Base-by-base conservation (phyloP, 352 stramenopile genomes). In the Pythium dissimile region DNA sequence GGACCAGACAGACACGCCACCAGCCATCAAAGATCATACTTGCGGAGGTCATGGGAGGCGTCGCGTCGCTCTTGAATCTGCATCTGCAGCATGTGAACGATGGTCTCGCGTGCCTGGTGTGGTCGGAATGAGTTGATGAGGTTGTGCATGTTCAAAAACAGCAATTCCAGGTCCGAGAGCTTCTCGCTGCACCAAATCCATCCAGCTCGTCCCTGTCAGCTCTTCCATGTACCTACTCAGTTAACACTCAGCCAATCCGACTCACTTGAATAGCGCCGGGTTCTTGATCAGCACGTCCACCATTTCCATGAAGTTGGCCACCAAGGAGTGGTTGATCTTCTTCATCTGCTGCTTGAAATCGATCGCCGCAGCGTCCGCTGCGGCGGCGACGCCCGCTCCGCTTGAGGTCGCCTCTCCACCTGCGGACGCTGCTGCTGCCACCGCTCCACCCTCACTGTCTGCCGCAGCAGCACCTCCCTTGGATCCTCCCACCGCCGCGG, bases 141-240 rank as follows among this genome's bases (percentile, higher is more conserved):
- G 66, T 94, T 94, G 78, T 94, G 85, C 82, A 94, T 86, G 67
- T 94, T 94, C 50, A 94, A 70, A 54, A 94, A 92, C 24, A 94
- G 75, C 58, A 88, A 74, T 68, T 94, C 85, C 18, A 94, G 62
- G 49, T 94, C 85, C 65, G 89, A 72, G 48, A 94, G 70, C 67
- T 94, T 94, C 44, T 84, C 77, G 64, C 84, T 94, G 26, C 26
- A 26, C 37, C 15, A 24, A 0, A 38, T 12, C 31, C 42, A 32
- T 49, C 42, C 26, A 34, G 15, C 20, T 12, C 8, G 61, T 35
- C 16, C 26, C 23, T 10, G 21, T 43, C 45, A 55, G 28, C 7
- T 35, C 21, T 32, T 30, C 45, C 9, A 5, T 41, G 24, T 16
- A 28, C 4, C 16, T 15, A 54, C 12, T 41, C 34, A 41, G 12